phyloP scores from a whole-genome alignment of 257 asterid species.

The Solanum corneliomulleri region DNA sequence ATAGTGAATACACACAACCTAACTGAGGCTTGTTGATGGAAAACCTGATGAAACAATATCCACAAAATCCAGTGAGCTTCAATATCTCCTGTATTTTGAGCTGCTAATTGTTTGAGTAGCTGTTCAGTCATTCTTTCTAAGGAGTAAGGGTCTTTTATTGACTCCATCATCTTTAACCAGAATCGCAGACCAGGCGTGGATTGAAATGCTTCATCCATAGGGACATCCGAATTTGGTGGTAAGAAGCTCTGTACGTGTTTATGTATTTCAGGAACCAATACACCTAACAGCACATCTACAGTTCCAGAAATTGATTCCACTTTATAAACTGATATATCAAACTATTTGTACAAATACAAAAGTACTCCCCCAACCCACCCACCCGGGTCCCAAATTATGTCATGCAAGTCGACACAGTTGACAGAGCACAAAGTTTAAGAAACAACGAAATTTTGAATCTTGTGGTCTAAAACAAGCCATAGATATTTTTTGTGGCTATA shows the following conservation, averaged over 20 bases:
- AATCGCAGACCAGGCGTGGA: slow-evolving; percentile 51
- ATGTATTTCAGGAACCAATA: slow-evolving; percentile 48
- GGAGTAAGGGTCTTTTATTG: slow-evolving; percentile 73
- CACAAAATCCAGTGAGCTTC: slow-evolving; percentile 93
- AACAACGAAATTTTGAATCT: not conserved
- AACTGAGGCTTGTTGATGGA: slow-evolving; percentile 31
- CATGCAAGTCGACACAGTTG: not conserved
- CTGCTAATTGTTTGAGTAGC: slow-evolving; percentile 61
- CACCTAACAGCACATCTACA: slow-evolving; percentile 68
- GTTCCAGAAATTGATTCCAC: slow-evolving; percentile 1
- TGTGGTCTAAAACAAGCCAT: not conserved
- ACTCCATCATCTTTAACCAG: slow-evolving; percentile 73
- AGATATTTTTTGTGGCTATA: not conserved
- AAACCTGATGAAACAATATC: slow-evolving; percentile 55
- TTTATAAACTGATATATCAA: not conserved
- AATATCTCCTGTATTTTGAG: slow-evolving; percentile 37
- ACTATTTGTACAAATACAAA: not conserved
- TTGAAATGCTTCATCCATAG: slow-evolving; percentile 22
- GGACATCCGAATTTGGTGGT: slow-evolving; percentile 28
- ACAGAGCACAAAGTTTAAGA: not conserved
- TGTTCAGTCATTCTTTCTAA: slow-evolving; percentile 88
- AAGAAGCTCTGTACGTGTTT: slow-evolving; percentile 35
- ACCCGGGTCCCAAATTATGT: not conserved
- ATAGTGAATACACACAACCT: slow-evolving; percentile 33
- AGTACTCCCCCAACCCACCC: not conserved